phyloP scores from a whole-genome alignment of 2,329 filamentous ascomycete species.

The Alternaria longipes region DNA sequence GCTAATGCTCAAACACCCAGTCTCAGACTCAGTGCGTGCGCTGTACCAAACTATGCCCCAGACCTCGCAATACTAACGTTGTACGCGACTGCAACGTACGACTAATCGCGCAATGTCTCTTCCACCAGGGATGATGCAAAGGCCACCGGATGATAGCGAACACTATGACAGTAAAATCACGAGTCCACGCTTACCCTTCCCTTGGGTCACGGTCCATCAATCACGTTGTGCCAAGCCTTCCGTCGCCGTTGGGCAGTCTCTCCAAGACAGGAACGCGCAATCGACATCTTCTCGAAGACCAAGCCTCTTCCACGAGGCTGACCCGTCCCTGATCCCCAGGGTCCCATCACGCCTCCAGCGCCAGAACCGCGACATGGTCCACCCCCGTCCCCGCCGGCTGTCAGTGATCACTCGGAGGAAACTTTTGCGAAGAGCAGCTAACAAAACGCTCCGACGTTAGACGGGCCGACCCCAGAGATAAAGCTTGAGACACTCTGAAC shows the following conservation, averaged over 20 bases:
- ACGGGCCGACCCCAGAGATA: slow-evolving; percentile 23
- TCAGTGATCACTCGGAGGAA: slow-evolving; percentile 20
- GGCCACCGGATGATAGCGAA: slow-evolving; percentile 9
- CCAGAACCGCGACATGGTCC: slow-evolving; percentile 12
- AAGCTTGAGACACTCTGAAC: slow-evolving; percentile 14
- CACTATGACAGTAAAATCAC: slow-evolving; percentile 1
- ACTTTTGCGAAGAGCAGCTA: slow-evolving; percentile 19
- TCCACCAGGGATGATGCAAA: background rate
- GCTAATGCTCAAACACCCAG: slow-evolving; percentile 14
- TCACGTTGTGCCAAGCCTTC: slow-evolving; percentile 3
- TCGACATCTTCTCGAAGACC: slow-evolving; percentile 11
- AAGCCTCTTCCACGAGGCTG: slow-evolving; percentile 15
- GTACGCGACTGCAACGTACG: slow-evolving; percentile 12
- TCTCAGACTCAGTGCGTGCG: slow-evolving; percentile 17
- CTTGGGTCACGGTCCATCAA: slow-evolving; percentile 6
- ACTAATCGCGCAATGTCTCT: slow-evolving; percentile 13
- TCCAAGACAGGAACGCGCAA: slow-evolving; percentile 9
- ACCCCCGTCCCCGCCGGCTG: slow-evolving; percentile 11
- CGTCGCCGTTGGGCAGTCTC: background rate
- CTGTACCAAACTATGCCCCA: slow-evolving; percentile 11
- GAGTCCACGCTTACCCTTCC: background rate
- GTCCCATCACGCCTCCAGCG: slow-evolving; percentile 13
- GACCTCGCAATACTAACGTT: slow-evolving; percentile 9
- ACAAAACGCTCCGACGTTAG: slow-evolving; percentile 19
- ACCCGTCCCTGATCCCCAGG: slow-evolving; percentile 12